Evolutionary conservation across 139 green algal species (phyloP).

Genomic region (Volvox africanus): DNA sequence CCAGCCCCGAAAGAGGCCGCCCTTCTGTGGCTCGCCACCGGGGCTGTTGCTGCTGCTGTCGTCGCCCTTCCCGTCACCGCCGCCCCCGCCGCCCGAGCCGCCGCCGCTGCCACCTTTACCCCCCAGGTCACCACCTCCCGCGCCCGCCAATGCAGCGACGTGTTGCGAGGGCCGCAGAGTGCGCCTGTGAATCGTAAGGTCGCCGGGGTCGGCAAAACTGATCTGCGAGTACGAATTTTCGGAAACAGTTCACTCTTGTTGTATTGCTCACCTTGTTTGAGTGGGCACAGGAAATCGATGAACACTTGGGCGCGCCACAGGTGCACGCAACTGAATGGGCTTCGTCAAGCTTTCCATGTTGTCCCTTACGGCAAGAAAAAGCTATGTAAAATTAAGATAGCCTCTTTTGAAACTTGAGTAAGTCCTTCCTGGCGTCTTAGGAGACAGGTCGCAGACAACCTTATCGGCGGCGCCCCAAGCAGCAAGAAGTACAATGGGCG

Average conservation of each 20-base stretch:
- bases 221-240: not conserved
- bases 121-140: slow-evolving; percentile 8
- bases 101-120: slow-evolving; percentile 33
- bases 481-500: no score
- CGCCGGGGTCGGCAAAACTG: not conserved
- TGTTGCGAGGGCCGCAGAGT: not conserved
- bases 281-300: not conserved
- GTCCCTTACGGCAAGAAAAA: not conserved
- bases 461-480: not conserved
- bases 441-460: not conserved
- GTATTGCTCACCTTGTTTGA: not conserved
- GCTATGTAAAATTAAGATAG: not conserved
- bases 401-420: not conserved
- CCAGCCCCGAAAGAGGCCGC: slow-evolving; percentile 86
- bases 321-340: not conserved
- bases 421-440: not conserved
- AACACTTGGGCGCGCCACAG: not conserved
- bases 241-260: not conserved
- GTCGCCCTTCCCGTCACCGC: slow-evolving; percentile 29
- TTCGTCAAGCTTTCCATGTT: slow-evolving; percentile 26
- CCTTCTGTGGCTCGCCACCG: slow-evolving; percentile 44
- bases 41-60: slow-evolving; percentile 4
- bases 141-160: not conserved
- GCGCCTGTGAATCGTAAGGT: not conserved
- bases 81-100: slow-evolving; percentile 25